These are phyloP conservation scores for Cyclanthera cordifolia DNA, from an alignment of 306 rosid genomes.

Conservation along the genomic window DNA sequence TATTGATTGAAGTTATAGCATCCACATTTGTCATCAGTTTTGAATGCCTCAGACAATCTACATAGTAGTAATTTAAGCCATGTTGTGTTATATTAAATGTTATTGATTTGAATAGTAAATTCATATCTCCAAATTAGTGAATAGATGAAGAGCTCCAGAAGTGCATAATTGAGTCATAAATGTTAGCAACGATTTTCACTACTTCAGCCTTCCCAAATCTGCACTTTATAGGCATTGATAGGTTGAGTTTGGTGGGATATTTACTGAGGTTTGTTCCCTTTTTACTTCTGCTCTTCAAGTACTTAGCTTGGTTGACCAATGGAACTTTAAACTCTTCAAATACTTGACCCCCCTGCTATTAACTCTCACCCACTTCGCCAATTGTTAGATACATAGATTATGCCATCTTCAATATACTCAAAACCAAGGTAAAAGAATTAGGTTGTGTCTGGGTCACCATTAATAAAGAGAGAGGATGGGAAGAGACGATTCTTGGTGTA, in stretches of 20 bases:
- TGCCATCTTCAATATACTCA: not conserved
- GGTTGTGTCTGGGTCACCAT: too few relatives aligned
- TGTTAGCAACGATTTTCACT: not conserved
- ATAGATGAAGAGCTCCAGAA: not conserved
- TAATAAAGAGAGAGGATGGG: too few relatives aligned
- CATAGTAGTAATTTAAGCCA: too few relatives aligned
- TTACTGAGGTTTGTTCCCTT: not conserved
- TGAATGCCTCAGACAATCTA: conserved; percentile 4
- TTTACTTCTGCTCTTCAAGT: too few relatives aligned
- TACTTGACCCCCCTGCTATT: conserved; percentile 1
- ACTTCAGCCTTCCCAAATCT: not conserved
- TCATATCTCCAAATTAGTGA: not conserved
- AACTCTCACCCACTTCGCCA: conserved; percentile 4
- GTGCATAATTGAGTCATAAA: not conserved
- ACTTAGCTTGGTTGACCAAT: not conserved
- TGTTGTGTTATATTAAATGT: too few relatives aligned
- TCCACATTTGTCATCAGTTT: not conserved
- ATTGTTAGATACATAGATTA: not conserved
- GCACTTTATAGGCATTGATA: not conserved
- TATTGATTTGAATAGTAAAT: not conserved
- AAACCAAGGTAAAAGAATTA: too few relatives aligned
- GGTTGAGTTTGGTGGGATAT: conserved; percentile 6
- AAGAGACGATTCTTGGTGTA: too few relatives aligned
- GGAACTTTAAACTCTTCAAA: not conserved
- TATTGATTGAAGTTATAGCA: not conserved